Evolutionary conservation across 495 filamentous ascomycete genomes (phyloP).

Genomic region (Hyaloscypha variabilis): DNA sequence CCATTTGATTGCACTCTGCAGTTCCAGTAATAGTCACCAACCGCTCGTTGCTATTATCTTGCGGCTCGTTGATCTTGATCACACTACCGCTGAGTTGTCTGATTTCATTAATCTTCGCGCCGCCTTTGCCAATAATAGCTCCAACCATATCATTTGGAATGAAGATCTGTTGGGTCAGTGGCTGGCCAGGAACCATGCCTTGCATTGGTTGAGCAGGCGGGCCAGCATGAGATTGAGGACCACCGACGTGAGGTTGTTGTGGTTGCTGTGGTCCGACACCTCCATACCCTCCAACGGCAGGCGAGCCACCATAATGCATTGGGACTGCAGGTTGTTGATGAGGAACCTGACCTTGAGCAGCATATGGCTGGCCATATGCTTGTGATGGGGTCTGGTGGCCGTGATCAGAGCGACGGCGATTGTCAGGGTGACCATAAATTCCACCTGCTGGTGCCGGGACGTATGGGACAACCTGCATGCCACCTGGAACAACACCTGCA

Average conservation of each 20-base stretch:
- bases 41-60: slow-evolving; percentile 97
- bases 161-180: slow-evolving; percentile 96
- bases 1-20: slow-evolving; percentile 98
- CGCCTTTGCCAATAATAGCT: slow-evolving; percentile 98
- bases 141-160: slow-evolving; percentile 99
- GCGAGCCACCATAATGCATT: slow-evolving; percentile 75
- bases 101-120: slow-evolving; percentile 99
- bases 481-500: slow-evolving; percentile 88
- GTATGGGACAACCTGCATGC: slow-evolving; percentile 97
- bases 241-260: slow-evolving; percentile 59
- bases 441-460: slow-evolving; percentile 89
- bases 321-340: slow-evolving; percentile 68
- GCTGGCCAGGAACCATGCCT: slow-evolving; percentile 77
- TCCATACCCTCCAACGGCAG: slow-evolving; percentile 63
- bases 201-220: slow-evolving; percentile 74
- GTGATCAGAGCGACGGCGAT: slow-evolving; percentile 70
- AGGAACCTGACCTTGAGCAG: slow-evolving; percentile 50
- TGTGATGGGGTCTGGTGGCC: slow-evolving; percentile 56
- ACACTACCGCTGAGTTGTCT: slow-evolving; percentile 95
- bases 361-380: slow-evolving; percentile 70
- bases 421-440: slow-evolving; percentile 89
- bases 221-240: slow-evolving; percentile 52
- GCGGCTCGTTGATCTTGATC: slow-evolving; percentile 99
- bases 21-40: slow-evolving; percentile 97
- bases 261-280: slow-evolving; percentile 82